Percentiles rank a stretch among this genome's conserved stretches.
These are phyloP conservation scores for Dactylella cylindrospora DNA, from an alignment of 2,329 filamentous ascomycete species.

Conservation along the genomic window DNA sequence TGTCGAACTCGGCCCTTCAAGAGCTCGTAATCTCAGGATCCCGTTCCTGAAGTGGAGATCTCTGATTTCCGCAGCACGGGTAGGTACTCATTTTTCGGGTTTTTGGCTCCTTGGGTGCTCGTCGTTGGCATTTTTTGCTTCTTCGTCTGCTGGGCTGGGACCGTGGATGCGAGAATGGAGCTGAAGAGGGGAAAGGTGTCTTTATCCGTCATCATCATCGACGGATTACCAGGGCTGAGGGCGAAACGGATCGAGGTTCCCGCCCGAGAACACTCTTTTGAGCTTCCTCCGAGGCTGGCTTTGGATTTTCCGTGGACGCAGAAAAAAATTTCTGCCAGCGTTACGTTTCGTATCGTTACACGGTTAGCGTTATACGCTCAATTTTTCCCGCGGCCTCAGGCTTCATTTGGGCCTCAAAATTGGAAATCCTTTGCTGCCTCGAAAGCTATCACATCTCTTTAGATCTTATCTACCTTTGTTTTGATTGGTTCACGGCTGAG, in stretches of 20 bases:
- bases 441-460: constrained; percentile 10
- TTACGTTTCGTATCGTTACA: constrained; percentile 41
- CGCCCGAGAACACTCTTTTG: constrained; percentile 26
- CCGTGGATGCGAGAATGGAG: constrained; percentile 6
- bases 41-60: constrained; percentile 2
- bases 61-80: constrained; percentile 3
- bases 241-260: constrained; percentile 21
- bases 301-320: constrained; percentile 9
- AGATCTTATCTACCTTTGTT: constrained; percentile 31
- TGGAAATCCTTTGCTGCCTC: constrained; percentile 5
- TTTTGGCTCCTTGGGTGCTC: constrained; percentile 1
- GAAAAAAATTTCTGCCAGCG: constrained; percentile 13
- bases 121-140: constrained; percentile 8
- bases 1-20: constrained; percentile 33
- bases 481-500: constrained; percentile 29
- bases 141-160: constrained; percentile 2
- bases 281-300: constrained; percentile 17
- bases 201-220: constrained; percentile 12
- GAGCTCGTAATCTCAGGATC: constrained; percentile 1
- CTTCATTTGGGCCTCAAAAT: constrained; percentile 4
- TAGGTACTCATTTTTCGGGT: constrained; percentile 19
- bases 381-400: constrained; percentile 11
- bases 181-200: constrained; percentile 9
- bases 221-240: constrained; percentile 11
- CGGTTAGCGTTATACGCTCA: constrained; percentile 30